Conservation (phyloP, 148 eudicot genomes). For the Spergularia marina region DNA sequence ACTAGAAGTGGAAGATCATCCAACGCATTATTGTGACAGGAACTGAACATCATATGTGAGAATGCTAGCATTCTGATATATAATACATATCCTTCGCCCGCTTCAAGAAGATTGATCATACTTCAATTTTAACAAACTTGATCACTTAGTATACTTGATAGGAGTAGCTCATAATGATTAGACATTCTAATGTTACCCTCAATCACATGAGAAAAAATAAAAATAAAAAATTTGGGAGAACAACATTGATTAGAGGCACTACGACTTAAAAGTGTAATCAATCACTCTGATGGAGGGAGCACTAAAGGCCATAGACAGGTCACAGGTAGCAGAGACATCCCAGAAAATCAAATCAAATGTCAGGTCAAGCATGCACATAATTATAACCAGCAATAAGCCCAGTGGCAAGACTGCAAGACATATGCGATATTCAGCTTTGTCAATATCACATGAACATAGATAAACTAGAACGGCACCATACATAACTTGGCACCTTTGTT, state of each 20-base stretch:
- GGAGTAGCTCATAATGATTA: neutral
- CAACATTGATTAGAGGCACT: neutral
- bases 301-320: neutral
- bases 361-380: neutral
- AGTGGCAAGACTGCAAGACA: neutral
- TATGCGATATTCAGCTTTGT: neutral
- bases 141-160: neutral
- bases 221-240: neutral
- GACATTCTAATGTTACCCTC: neutral
- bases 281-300: no score
- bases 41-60: neutral
- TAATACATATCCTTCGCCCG: neutral
- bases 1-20: neutral
- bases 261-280: no score
- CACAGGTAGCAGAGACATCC: neutral
- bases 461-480: no score
- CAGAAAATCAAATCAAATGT: neutral
- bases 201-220: neutral
- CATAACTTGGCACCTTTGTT: no score
- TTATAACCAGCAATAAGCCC: neutral
- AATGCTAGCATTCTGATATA: neutral
- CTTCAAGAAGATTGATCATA: neutral
- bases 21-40: neutral
- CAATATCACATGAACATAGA: neutral
- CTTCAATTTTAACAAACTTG: neutral